Evolutionary conservation across 371 early-diverging fungal genomes (phyloP), one percentile per base, ranked within the genome.

Genomic region (Mucor irregularis): DNA sequence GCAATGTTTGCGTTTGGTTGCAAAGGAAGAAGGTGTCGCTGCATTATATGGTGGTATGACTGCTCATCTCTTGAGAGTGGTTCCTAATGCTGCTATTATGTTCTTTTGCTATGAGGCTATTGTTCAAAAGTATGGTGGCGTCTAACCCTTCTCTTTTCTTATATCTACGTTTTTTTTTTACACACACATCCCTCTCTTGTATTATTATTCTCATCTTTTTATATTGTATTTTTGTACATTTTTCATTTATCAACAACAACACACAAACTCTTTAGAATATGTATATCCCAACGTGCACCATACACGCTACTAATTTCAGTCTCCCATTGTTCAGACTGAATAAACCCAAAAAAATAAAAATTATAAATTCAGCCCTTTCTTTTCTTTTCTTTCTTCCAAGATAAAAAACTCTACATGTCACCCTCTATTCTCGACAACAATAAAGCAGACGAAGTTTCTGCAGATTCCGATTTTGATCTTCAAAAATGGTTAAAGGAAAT

Each of bases 1-100:
- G 49, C 91, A 91, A 57, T 80, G 86, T 16, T 75, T 90, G 22
- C 73, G 76, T 30, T 69, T 89, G 25, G 88, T 97, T 5, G 77
- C 81, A 26, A 78, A 74, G 38, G 93, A 95, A 63, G 98, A 98
- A 68, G 96, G 98, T 44, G 25, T 90, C 1, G 76, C 71, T 26
- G 94, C 92, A 3, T 69, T 97, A 21, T 98, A 98, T 68, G 94
- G 97, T 49, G 98, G 98, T 24, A 81, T 98, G 83, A 88, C 94
- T 9, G 93, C 97, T 7, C 97, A 97, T 69, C 74, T 98, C 59
- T 68, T 96, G 80, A 85, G 98, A 34, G 93, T 93, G 1, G 97
- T 98, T 3, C 98, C 98, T 14, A 97, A 97, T 67, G 94, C 97
- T 2, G 94, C 95, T 11, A 95, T 97, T 62, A 84, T 97, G 90